phyloP scores from a whole-genome alignment of 2,329 filamentous ascomycete genomes.

The Alternaria postmessia region DNA sequence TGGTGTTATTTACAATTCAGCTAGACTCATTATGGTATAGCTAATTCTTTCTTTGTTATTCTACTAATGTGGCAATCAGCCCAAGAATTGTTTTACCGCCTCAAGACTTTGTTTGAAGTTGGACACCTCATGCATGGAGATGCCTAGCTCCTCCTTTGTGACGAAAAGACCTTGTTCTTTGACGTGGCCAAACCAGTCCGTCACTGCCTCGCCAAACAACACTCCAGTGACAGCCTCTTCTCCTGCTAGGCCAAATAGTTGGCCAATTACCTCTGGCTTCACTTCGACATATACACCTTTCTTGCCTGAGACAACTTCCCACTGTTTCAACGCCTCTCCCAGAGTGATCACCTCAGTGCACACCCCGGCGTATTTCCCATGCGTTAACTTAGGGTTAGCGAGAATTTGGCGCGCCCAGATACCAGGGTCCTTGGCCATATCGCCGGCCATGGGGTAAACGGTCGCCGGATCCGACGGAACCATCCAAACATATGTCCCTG shows the following conservation, averaged over 20 bases:
- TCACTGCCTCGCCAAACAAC: constrained; percentile 3
- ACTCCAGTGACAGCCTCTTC: constrained; percentile 12
- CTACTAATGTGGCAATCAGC: neutral
- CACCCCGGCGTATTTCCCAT: constrained; percentile 8
- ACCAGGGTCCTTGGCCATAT: constrained; percentile 13
- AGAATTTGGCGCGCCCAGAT: constrained; percentile 11
- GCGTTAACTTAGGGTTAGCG: constrained; percentile 5
- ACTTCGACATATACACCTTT: constrained; percentile 10
- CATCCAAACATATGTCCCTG: constrained; percentile 8
- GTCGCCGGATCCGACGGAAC: constrained; percentile 3
- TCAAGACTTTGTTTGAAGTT: constrained; percentile 10
- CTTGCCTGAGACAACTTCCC: constrained; percentile 5
- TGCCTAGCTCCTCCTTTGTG: constrained; percentile 6
- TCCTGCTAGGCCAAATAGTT: neutral
- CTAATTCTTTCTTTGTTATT: neutral
- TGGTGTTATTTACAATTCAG: neutral
- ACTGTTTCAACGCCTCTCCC: constrained; percentile 1
- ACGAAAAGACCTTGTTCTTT: constrained; percentile 9
- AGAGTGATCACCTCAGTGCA: constrained; percentile 8
- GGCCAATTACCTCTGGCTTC: neutral
- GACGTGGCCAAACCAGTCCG: constrained; percentile 3
- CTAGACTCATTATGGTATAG: neutral
- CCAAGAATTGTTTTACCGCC: constrained; percentile 4
- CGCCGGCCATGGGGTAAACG: constrained; percentile 6
- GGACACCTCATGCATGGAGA: constrained; percentile 6